Base-by-base conservation (phyloP, 2,329 filamentous ascomycete species). In the Ophiostoma sp. region DNA sequence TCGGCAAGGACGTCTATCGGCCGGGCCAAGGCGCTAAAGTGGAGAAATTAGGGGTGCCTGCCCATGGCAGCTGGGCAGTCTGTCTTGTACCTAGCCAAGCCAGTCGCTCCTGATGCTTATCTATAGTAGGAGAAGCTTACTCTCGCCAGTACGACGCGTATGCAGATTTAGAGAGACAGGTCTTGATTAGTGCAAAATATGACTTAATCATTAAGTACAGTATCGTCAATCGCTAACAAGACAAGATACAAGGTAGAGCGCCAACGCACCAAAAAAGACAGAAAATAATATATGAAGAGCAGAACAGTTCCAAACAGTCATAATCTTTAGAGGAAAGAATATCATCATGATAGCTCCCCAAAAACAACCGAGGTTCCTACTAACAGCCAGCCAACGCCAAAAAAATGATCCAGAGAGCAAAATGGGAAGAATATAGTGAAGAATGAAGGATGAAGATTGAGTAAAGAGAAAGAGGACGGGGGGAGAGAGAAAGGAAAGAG, bases 1-100 rank as follows among this genome's bases (percentile, higher is more conserved):
- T 62, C 17, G 57, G 57, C 57, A 62, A 27, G 57, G 57, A 33
- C 11, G 11, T 62, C 23, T 33, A 62, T 62, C 57, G 23, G 23
- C 23, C 54, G 54, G 54, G 27, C 57, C 57, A 62, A 33, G 52
- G 57, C 57, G 15, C 57, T 62, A 62, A 62, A 27, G 52, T 57
- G 52, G 52, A n/a, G 44, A 7, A 6, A 17, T 48, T 48, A 20
- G 52, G 52, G 52, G 23, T 13, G 15, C n/a, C 15, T 48, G 4
- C 15, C 44, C 11, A 27, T 17, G n/a, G 52, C 10, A 13, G 15
- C 36, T 39, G 36, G 36, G 36, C 8, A 54, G 48, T 54, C 2
- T 5, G 5, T 44, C 6, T 10, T 6, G n/a, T 57, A n/a, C 52
- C 52, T 57, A 57, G 17, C 17, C 23, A 13, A 1, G 52, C 52